Conservation (phyloP, 257 asterid species). For the Solanum rostratum region DNA sequence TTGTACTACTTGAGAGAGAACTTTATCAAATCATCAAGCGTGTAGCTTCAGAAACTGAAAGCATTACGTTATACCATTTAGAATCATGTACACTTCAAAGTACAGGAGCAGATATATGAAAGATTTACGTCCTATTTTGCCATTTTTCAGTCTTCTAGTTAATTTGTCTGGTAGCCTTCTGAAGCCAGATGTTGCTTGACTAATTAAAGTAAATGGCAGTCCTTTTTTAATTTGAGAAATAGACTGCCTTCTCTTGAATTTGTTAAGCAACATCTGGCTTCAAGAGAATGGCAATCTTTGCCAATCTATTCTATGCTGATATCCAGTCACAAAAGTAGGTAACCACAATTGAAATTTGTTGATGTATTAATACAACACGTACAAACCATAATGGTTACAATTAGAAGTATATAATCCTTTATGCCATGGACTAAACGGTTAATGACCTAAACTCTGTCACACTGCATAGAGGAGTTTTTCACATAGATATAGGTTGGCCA, state of each 20-base stretch:
- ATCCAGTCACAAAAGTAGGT: neutral
- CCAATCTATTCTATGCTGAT: neutral
- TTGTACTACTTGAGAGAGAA: neutral
- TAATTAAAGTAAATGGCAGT: neutral
- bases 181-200: neutral
- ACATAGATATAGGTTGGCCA: neutral
- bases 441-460: neutral
- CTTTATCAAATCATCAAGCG: neutral
- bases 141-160: neutral
- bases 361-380: neutral
- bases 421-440: neutral
- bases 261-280: neutral
- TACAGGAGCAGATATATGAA: neutral
- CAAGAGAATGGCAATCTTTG: neutral
- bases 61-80: neutral
- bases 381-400: neutral
- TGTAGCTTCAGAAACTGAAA: neutral
- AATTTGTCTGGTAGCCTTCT: neutral
- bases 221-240: neutral
- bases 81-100: neutral
- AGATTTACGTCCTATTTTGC: neutral
- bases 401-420: neutral
- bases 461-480: neutral
- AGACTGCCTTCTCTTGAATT: neutral
- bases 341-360: neutral